phyloP scores from a whole-genome alignment of 1,139 yeast species.

The Candida sanyaensis region DNA sequence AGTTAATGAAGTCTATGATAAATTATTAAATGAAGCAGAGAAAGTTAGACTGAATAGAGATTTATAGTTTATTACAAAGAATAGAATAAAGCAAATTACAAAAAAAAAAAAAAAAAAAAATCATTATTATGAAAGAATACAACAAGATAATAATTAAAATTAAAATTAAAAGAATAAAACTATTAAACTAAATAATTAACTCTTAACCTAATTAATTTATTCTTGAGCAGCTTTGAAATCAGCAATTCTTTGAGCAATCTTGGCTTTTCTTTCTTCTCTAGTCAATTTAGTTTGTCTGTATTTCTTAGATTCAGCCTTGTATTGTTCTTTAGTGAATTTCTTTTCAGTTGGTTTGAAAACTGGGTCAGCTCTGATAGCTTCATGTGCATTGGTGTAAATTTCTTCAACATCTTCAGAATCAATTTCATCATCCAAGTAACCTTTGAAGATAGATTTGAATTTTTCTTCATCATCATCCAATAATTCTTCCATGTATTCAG shows the following conservation, averaged over 20 bases:
- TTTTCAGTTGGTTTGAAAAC: conserved; percentile 84
- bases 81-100: not conserved
- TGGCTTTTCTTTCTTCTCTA: conserved; percentile 87
- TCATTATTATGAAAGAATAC: not conserved
- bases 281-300: conserved; percentile 88
- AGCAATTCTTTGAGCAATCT: conserved; percentile 90
- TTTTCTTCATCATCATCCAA: conserved; percentile 99
- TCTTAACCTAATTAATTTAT: not conserved
- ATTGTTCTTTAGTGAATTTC: conserved; percentile 97
- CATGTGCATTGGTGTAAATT: conserved; percentile 92
- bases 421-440: conserved; percentile 94
- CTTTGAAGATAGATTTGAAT: conserved; percentile 94
- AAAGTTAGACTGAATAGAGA: conserved; percentile 48
- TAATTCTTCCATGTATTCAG: conserved; percentile 99
- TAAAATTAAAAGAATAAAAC: no score
- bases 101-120: not conserved
- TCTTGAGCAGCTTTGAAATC: conserved; percentile 61
- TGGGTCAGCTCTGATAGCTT: conserved; percentile 96
- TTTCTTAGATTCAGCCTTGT: conserved; percentile 95
- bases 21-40: conserved; percentile 64
- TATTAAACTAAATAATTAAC: not conserved
- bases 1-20: conserved; percentile 71
- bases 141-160: not conserved
- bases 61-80: not conserved
- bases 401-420: conserved; percentile 98